Conservation (phyloP, 1,284 basidiomycete genomes). For the Cerrena zonata region DNA sequence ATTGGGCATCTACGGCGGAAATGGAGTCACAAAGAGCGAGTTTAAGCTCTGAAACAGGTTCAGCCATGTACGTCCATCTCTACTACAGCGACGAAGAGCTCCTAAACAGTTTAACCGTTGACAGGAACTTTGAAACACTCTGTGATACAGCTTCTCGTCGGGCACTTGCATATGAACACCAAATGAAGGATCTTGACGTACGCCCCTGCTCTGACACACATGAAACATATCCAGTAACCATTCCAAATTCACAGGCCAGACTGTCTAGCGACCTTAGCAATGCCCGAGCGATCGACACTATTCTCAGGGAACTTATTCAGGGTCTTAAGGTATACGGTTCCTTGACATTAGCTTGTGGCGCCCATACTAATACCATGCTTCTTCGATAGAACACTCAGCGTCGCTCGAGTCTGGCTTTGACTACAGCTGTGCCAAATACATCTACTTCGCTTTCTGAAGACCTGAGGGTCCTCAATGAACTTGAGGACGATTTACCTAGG, state of each 20-base stretch:
- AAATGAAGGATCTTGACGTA: constrained; percentile 69
- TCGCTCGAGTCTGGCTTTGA: constrained; percentile 50
- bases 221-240: neutral
- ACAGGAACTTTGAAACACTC: constrained; percentile 29
- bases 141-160: constrained; percentile 44
- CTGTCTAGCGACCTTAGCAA: constrained; percentile 65
- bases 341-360: neutral
- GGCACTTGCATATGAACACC: constrained; percentile 49
- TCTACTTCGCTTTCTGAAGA: constrained; percentile 53
- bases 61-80: constrained; percentile 4
- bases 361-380: neutral
- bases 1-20: neutral
- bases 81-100: neutral
- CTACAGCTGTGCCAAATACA: constrained; percentile 55
- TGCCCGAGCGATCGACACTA: constrained; percentile 62
- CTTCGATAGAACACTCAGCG: constrained; percentile 47
- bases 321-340: constrained; percentile 46
- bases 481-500: constrained; percentile 50
- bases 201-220: constrained; percentile 2
- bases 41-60: neutral
- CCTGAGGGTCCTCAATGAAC: constrained; percentile 43
- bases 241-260: no score
- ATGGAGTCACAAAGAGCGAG: neutral
- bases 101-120: neutral
- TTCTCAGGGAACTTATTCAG: constrained; percentile 55